These are phyloP conservation scores for Scutellaria galericulata DNA, from an alignment of 257 asterid species.

Conservation along the genomic window DNA sequence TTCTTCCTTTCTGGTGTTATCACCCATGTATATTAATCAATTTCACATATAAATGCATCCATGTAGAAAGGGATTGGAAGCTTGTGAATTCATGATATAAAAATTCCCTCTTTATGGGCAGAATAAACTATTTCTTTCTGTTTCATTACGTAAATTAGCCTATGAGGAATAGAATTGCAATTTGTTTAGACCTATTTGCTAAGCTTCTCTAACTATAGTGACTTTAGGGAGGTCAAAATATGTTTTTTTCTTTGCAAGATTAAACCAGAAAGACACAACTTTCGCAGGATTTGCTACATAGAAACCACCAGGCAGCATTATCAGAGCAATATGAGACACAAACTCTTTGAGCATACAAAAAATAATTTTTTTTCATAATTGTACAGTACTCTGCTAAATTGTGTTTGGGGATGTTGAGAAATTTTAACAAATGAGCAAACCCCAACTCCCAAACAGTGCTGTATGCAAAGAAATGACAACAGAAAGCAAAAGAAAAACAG, in stretches of 20 bases:
- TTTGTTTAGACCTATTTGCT: not conserved
- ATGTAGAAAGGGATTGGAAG: constrained; percentile 7
- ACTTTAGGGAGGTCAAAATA: not conserved
- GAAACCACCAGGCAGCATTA: constrained; percentile 9
- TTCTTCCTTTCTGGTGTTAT: not conserved
- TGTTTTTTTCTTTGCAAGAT: not conserved
- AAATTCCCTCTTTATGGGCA: not conserved
- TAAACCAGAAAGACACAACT: not conserved
- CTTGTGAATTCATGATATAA: not conserved
- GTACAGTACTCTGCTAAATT: not conserved
- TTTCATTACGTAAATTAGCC: not conserved
- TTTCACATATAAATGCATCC: constrained; percentile 5
- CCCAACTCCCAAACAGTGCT: constrained; percentile 7
- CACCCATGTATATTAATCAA: not conserved
- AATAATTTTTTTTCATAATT: not conserved
- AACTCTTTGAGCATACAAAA: constrained; percentile 3
- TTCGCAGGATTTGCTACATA: constrained; percentile 25
- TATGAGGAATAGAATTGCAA: not conserved
- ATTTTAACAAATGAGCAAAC: not conserved
- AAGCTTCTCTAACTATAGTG: not conserved
- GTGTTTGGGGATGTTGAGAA: not conserved
- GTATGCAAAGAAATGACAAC: constrained; percentile 9
- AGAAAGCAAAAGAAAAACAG: not conserved
- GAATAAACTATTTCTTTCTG: not conserved
- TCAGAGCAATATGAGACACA: not conserved